Base-by-base conservation (phyloP, 2,329 filamentous ascomycete genomes). In the Phyllosticta ampelicida region DNA sequence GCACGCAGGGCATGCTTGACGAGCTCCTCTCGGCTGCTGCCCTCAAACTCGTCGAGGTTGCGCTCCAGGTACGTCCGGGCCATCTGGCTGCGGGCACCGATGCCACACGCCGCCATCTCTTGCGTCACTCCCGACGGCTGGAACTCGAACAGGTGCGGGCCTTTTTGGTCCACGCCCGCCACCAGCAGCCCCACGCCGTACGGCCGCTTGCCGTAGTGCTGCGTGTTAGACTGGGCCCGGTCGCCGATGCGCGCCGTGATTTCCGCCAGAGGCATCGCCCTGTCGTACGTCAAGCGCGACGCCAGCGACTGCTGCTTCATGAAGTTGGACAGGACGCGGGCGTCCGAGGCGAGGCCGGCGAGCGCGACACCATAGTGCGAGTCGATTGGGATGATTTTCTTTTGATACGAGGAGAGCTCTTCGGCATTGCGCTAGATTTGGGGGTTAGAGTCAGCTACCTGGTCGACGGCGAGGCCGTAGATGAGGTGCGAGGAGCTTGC, bases 291-390 rank as follows among this genome's bases (percentile, higher is more conserved):
- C 67, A 99, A 86, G 74, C 92, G 90, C 68, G 94, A 92, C 69
- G 89, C 88, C 69, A 99, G 89, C 63, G 90, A 95, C 78, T 97
- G 94, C 78, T 96, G 90, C 80, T 96, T 97, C 92, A 99, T 97
- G 80, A 96, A 99, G 84, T 99, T 99, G 80, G 91, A 96, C 67
- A 99, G 90, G 67, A 99, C 94, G 70, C 94, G 94, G 71, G 92
- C 94, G 75, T 99, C 94, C 60, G 92, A 96, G 65, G 94, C 94
- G 62, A 99, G 89, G 67, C 94, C 94, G 65, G 94, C 94, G 68
- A 99, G 95, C 68, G 92, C 90, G 69, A 99, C 86, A 65, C 91
- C 94, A 67, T 94, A 86, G 76, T 99, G 94, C 68, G 92, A 89
- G 75, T 99, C 94, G 77, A 99, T 86, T 67, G 86, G 84, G 75